Conservation (phyloP, 306 rosid genomes). For the Cucumis melo region DNA sequence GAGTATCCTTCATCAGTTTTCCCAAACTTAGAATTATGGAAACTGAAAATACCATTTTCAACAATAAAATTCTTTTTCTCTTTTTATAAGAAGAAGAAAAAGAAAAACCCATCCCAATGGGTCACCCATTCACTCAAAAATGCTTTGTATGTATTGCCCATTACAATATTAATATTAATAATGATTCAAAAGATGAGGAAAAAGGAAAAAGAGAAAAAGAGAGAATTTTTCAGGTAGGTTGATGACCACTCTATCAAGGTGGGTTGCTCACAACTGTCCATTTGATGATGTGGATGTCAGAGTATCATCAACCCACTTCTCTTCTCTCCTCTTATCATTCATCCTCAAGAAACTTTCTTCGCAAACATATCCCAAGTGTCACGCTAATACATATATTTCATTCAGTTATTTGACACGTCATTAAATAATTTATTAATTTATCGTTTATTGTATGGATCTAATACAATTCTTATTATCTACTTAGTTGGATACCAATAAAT, state of each 20-base stretch:
- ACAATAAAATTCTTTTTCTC: neutral
- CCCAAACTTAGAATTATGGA: constrained; percentile 2
- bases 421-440: no score
- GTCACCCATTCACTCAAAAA: no score
- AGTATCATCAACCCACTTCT: neutral
- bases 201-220: neutral
- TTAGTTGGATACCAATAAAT: no score
- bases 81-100: neutral
- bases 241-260: constrained; percentile 3
- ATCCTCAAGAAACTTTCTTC: neutral
- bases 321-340: neutral
- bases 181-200: neutral
- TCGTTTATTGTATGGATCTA: no score
- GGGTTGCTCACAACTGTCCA: constrained; percentile 6
- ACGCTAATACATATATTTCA: no score
- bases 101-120: neutral
- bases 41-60: neutral
- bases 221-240: constrained; percentile 3
- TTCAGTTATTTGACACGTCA: no score
- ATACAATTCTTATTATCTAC: no score
- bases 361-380: no score
- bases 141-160: neutral
- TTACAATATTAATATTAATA: neutral
- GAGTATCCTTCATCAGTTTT: constrained; percentile 57
- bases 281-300: neutral